phyloP scores from a whole-genome alignment of 371 early-diverging fungal species.

The Rhizopus delemar region DNA sequence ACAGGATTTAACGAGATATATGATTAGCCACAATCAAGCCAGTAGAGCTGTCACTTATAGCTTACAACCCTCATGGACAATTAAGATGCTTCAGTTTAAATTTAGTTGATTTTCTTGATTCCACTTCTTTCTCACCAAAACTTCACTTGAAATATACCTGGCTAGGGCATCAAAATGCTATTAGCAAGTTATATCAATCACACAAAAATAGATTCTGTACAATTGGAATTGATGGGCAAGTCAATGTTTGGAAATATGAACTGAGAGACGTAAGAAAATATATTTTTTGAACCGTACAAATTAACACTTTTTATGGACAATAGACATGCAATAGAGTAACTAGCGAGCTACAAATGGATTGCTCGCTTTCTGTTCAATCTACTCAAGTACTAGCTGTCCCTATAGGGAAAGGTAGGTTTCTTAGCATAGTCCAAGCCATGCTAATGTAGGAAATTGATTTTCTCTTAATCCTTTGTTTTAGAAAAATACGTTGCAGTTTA shows the following conservation, averaged over 20 bases:
- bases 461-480: conserved; percentile 12
- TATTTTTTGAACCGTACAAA: not conserved
- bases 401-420: conserved; percentile 33
- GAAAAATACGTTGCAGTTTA: conserved; percentile 42
- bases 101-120: conserved; percentile 77
- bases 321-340: conserved; percentile 34
- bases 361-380: conserved; percentile 25
- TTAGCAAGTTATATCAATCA: conserved; percentile 40
- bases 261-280: conserved; percentile 31
- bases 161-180: conserved; percentile 65
- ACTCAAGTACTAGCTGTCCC: conserved; percentile 28
- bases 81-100: conserved; percentile 70
- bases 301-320: not conserved
- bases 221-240: conserved; percentile 53
- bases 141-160: conserved; percentile 67
- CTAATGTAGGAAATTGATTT: not conserved
- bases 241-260: conserved; percentile 62
- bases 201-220: conserved; percentile 54
- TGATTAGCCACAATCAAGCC: conserved; percentile 62
- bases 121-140: conserved; percentile 58
- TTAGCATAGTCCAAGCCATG: not conserved
- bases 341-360: conserved; percentile 36
- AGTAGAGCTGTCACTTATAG: conserved; percentile 68
- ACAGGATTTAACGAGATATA: not conserved
- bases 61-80: conserved; percentile 61